Conservation (phyloP, 768 basidiomycete species). For the Leccinum arenicola region DNA sequence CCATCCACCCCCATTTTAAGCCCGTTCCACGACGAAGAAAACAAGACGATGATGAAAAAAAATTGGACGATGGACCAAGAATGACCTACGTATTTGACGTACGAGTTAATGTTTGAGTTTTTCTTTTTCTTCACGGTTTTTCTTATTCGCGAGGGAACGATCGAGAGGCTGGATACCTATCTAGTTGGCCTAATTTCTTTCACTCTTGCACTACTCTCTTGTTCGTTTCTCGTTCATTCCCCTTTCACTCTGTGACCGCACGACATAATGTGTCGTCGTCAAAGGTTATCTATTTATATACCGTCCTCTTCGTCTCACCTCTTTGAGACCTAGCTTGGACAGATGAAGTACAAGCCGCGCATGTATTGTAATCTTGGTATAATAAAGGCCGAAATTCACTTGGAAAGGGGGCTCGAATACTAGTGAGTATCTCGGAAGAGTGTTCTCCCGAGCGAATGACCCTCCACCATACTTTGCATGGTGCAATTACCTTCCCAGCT, state of each 20-base stretch:
- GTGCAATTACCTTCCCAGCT: no score
- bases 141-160: conserved; percentile 24
- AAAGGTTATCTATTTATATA: conserved; percentile 26
- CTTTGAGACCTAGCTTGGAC: no score
- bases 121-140: not conserved
- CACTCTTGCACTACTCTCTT: not conserved
- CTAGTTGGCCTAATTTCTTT: conserved; percentile 23
- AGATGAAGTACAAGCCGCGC: no score
- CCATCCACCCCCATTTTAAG: not conserved
- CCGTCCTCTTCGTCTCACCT: conserved; percentile 11
- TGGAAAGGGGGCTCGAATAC: no score
- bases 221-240: conserved; percentile 6
- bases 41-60: not conserved
- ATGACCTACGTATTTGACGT: conserved; percentile 24
- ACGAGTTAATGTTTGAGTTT: conserved; percentile 23
- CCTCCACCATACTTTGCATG: no score
- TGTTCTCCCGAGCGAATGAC: no score
- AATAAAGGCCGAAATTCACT: no score
- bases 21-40: not conserved
- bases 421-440: no score
- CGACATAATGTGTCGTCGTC: not conserved
- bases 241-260: not conserved
- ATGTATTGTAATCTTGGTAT: no score
- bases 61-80: conserved; percentile 16
- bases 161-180: conserved; percentile 31